A percentile compares a stretch with the other conserved stretches of the same genome.
Evolutionary conservation across 2,329 filamentous ascomycete species (phyloP).

Genomic region (Thielaviopsis musarum): DNA sequence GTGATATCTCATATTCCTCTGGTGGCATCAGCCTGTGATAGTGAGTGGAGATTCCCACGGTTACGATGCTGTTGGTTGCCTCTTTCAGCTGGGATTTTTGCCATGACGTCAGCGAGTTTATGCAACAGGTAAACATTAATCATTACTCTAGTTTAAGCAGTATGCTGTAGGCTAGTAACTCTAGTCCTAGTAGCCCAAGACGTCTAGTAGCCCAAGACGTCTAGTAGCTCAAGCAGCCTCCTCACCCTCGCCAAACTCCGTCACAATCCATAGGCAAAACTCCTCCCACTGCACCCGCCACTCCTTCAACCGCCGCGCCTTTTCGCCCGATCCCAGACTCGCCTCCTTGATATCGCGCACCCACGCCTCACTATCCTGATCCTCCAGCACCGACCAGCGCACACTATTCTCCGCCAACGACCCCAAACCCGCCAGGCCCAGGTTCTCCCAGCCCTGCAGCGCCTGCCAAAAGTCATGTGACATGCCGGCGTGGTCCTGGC

Average conservation of each 20-base stretch:
- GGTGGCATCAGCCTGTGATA: too few species aligned
- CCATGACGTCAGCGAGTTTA: too few species aligned
- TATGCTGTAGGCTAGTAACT: too few species aligned
- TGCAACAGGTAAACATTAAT: too few species aligned
- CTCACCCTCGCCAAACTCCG: constrained; percentile 42
- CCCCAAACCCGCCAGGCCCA: constrained; percentile 73
- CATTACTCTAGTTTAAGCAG: too few species aligned
- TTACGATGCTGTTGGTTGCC: too few species aligned
- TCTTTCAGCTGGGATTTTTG: too few species aligned
- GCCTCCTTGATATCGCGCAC: constrained; percentile 55
- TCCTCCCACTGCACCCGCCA: constrained; percentile 75
- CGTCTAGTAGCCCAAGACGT: too few species aligned
- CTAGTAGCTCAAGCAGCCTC: too few species aligned
- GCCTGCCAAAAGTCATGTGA: constrained; percentile 93
- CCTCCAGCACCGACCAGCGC: constrained; percentile 76
- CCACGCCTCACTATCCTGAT: constrained; percentile 58
- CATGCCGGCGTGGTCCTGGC: constrained; percentile 65
- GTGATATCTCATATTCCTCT: too few species aligned
- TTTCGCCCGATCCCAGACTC: constrained; percentile 50
- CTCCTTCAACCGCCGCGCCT: constrained; percentile 56
- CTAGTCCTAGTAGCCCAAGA: too few species aligned
- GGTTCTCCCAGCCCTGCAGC: constrained; percentile 78
- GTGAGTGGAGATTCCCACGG: too few species aligned
- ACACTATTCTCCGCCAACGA: constrained; percentile 86
- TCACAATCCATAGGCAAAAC: constrained; percentile 80